A percentile compares a stretch with the other conserved stretches of the same genome.
phyloP scores from a whole-genome alignment of 2,329 filamentous ascomycete species.

The Ascochyta koolunga region DNA sequence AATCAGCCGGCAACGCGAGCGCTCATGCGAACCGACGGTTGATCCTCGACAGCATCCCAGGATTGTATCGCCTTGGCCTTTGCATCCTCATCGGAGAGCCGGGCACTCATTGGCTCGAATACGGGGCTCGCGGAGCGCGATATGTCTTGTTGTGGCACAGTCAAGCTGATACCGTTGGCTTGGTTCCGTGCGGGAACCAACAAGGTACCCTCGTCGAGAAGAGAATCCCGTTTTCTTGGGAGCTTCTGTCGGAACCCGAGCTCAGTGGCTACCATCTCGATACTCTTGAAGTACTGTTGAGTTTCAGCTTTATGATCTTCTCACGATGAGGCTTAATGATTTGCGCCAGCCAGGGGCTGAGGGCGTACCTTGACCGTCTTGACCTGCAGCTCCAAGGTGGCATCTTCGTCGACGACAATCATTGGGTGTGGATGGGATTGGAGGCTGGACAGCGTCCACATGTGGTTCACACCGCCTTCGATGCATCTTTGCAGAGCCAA shows the following conservation, averaged over 20 bases:
- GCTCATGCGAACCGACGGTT: constrained; percentile 40
- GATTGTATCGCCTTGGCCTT: constrained; percentile 20
- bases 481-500: constrained; percentile 79
- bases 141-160: constrained; percentile 38
- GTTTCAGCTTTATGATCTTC: constrained; percentile 11
- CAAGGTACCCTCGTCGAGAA: constrained; percentile 36
- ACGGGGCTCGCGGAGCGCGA: constrained; percentile 43
- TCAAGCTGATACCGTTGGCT: constrained; percentile 31
- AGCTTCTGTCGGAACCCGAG: constrained; percentile 55
- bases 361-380: constrained; percentile 46
- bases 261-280: constrained; percentile 54
- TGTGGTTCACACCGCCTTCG: constrained; percentile 83
- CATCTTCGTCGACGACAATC: constrained; percentile 82
- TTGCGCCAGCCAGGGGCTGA: constrained; percentile 3
- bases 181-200: constrained; percentile 26
- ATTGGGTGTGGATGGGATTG: constrained; percentile 82
- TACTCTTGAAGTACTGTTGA: constrained; percentile 56
- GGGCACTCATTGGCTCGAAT: constrained; percentile 44
- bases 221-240: constrained; percentile 45
- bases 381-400: constrained; percentile 56
- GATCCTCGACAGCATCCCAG: constrained; percentile 37
- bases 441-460: constrained; percentile 85
- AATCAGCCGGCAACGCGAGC: constrained; percentile 33
- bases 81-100: constrained; percentile 35
- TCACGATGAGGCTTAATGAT: not conserved